phyloP scores from a whole-genome alignment of 768 basidiomycete genomes.

The Boletus huronensis region DNA sequence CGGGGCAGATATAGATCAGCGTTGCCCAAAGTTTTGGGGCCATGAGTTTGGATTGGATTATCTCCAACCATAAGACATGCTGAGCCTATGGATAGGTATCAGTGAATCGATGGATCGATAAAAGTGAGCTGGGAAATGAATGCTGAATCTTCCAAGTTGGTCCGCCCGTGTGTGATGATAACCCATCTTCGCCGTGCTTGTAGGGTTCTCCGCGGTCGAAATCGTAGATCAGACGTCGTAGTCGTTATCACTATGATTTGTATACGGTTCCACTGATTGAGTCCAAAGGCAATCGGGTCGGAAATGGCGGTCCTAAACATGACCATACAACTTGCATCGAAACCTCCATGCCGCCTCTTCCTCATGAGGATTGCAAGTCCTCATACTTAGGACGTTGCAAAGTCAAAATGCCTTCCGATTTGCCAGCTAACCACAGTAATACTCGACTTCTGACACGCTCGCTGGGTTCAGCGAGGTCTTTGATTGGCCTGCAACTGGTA shows the following conservation, averaged over 20 bases:
- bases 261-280: not conserved
- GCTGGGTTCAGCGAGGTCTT: constrained; percentile 50
- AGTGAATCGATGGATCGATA: not conserved
- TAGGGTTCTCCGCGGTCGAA: not conserved
- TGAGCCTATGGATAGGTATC: not conserved
- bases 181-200: not conserved
- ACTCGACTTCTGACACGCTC: constrained; percentile 25
- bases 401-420: constrained; percentile 10
- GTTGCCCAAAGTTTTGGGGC: not conserved
- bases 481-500: constrained; percentile 83
- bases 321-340: constrained; percentile 15
- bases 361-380: constrained; percentile 3
- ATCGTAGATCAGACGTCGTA: not conserved
- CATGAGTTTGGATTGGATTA: not conserved
- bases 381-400: not conserved
- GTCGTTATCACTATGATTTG: not conserved
- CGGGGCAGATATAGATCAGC: not conserved
- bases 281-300: no score
- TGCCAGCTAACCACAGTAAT: not conserved
- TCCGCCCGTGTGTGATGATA: not conserved
- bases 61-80: not conserved
- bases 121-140: not conserved
- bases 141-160: not conserved
- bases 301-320: constrained; percentile 8
- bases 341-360: no score